Evolutionary conservation across 345 rosid genomes (phyloP).

Genomic region (Raphanus raphanistrum): DNA sequence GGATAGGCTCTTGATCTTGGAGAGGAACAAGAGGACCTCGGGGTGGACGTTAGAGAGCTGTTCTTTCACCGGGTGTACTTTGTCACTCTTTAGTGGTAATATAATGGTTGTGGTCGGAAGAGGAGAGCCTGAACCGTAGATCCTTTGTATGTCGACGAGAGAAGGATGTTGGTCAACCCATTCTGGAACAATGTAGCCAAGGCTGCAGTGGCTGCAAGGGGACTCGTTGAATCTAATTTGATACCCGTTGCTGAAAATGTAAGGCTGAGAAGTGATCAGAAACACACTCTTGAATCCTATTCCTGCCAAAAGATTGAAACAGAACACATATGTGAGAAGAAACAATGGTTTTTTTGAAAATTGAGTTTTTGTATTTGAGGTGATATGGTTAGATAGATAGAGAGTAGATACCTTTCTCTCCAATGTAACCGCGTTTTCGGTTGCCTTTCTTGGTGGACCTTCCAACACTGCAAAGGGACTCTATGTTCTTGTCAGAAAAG

Average conservation of each 20-base stretch:
- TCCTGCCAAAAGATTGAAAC: constrained; percentile 41
- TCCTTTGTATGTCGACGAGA: constrained; percentile 44
- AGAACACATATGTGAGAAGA: neutral
- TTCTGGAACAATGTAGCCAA: constrained; percentile 77
- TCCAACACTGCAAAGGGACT: constrained; percentile 70
- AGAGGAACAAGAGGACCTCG: constrained; percentile 60
- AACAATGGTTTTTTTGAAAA: neutral
- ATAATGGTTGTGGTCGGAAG: constrained; percentile 62
- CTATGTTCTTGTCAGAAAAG: constrained; percentile 56
- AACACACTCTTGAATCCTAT: constrained; percentile 78
- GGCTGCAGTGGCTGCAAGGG: constrained; percentile 60
- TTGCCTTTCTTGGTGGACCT: constrained; percentile 70
- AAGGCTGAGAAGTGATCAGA: constrained; percentile 53
- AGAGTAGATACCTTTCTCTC: constrained; percentile 63
- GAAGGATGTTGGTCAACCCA: constrained; percentile 67
- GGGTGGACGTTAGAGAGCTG: constrained; percentile 70
- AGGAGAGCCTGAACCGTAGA: constrained; percentile 47
- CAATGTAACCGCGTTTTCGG: constrained; percentile 64
- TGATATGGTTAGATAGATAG: neutral
- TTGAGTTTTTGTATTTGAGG: neutral
- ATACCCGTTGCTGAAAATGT: constrained; percentile 69
- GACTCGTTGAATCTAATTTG: constrained; percentile 63
- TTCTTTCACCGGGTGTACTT: constrained; percentile 61
- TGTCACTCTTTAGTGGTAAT: constrained; percentile 67
- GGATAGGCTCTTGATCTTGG: constrained; percentile 64